A percentile compares a stretch with the other conserved stretches of the same genome.
These are phyloP conservation scores for Trichocomaceae sp. DNA, from an alignment of 2,329 filamentous ascomycete species.

Conservation along the genomic window DNA sequence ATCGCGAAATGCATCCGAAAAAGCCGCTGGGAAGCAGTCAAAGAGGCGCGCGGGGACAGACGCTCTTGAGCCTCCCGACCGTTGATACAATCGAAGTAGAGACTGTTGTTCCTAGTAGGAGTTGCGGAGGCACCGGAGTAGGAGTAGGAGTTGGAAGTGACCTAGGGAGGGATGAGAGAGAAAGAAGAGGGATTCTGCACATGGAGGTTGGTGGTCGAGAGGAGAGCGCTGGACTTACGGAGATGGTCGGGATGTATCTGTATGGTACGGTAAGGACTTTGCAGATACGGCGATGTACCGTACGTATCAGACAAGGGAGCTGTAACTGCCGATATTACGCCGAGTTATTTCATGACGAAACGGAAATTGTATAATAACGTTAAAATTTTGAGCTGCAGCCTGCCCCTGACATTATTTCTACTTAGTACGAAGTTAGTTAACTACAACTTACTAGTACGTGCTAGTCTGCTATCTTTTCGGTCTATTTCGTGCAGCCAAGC, in stretches of 20 bases:
- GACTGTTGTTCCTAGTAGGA: neutral
- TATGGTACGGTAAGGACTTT: neutral
- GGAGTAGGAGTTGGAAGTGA: neutral
- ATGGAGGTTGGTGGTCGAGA: slow-evolving; percentile 7
- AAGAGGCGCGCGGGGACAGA: slow-evolving; percentile 8
- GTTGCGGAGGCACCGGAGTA: neutral
- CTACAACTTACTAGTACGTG: no score
- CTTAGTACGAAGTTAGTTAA: no score
- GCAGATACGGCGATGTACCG: neutral
- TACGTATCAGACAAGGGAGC: neutral
- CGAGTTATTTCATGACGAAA: neutral
- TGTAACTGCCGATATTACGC: neutral
- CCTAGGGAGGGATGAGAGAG: neutral
- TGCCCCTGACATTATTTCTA: slow-evolving; percentile 9
- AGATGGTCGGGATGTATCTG: neutral
- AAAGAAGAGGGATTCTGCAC: slow-evolving; percentile 4
- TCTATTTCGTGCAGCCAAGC: neutral
- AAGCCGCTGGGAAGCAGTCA: slow-evolving; percentile 12
- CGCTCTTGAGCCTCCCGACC: slow-evolving; percentile 3
- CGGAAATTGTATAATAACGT: neutral
- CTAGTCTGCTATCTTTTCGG: no score
- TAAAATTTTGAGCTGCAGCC: slow-evolving; percentile 3
- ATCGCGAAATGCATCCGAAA: slow-evolving; percentile 8
- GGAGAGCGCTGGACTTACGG: neutral
- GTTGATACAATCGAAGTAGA: slow-evolving; percentile 2